Evolutionary conservation across 495 filamentous ascomycete genomes (phyloP).

Genomic region (Entonaema liquescens): DNA sequence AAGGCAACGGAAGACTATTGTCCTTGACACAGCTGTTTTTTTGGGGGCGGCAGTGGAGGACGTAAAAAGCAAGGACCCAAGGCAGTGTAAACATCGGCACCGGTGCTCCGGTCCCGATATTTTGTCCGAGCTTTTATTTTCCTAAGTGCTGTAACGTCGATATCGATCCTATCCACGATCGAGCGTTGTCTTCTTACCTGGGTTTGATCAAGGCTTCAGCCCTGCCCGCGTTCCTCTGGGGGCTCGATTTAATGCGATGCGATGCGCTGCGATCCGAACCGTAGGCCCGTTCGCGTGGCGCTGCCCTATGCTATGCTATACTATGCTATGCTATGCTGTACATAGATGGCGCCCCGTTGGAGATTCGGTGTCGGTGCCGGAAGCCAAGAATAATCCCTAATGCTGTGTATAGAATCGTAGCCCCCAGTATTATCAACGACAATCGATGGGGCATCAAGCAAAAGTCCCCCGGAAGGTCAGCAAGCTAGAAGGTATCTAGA

Average conservation of each 20-base stretch:
- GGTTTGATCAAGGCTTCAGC: slow-evolving; percentile 5
- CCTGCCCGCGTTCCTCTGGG: background rate
- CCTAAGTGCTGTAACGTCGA: background rate
- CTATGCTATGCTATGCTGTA: background rate
- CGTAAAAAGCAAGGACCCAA: slow-evolving; percentile 1
- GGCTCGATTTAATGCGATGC: background rate
- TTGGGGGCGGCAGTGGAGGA: slow-evolving; percentile 21
- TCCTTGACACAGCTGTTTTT: background rate
- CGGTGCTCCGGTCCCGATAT: slow-evolving; percentile 29
- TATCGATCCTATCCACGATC: slow-evolving; percentile 7
- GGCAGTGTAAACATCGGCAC: slow-evolving; percentile 16
- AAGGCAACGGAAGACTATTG: slow-evolving; percentile 1
- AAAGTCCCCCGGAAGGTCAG: background rate
- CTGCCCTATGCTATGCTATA: background rate
- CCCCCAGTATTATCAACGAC: background rate
- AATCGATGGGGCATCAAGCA: background rate
- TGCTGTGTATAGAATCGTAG: background rate
- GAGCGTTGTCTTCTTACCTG: background rate
- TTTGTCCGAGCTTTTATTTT: background rate
- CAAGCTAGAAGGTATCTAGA: background rate
- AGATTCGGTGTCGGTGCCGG: slow-evolving; percentile 15
- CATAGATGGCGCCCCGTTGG: background rate
- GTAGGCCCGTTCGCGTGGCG: slow-evolving; percentile 3
- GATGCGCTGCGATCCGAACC: slow-evolving; percentile 18
- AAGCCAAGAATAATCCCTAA: background rate